phyloP scores from a whole-genome alignment of 2,329 filamentous ascomycete species.

The Escovopsis sp. region DNA sequence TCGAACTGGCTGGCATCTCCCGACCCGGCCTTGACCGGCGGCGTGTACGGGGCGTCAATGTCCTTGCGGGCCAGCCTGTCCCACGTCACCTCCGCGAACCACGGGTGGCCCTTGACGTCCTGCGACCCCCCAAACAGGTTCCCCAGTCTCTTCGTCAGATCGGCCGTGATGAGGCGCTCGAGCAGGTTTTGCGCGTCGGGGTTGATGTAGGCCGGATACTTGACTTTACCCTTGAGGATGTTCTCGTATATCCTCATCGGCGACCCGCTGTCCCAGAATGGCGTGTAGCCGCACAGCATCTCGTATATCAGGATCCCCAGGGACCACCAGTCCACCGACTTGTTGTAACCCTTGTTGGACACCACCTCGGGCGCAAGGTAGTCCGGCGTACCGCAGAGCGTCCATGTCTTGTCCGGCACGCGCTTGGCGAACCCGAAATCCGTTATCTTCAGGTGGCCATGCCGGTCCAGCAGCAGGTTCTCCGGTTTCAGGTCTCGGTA shows the following conservation, averaged over 20 bases:
- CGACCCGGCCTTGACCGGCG: constrained; percentile 82
- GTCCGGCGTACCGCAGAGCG: constrained; percentile 90
- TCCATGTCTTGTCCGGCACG: constrained; percentile 98
- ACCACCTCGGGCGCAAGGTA: constrained; percentile 96
- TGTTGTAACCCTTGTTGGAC: constrained; percentile 99
- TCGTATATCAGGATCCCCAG: constrained; percentile 97
- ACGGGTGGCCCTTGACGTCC: constrained; percentile 89
- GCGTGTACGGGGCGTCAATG: constrained; percentile 95
- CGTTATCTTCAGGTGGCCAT: constrained; percentile 91
- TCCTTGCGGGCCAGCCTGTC: constrained; percentile 87
- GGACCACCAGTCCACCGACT: constrained; percentile 99
- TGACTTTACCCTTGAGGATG: constrained; percentile 87
- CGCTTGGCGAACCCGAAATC: constrained; percentile 98
- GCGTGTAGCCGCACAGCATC: constrained; percentile 98
- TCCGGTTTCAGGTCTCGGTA: constrained; percentile 96
- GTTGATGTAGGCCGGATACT: constrained; percentile 93
- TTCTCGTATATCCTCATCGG: constrained; percentile 99
- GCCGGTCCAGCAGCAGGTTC: constrained; percentile 79
- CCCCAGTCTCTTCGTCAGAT: constrained; percentile 86
- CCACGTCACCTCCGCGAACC: constrained; percentile 98
- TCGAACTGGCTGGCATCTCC: constrained; percentile 97
- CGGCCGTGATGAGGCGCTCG: constrained; percentile 82
- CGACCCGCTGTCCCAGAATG: constrained; percentile 95
- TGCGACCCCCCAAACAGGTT: constrained; percentile 83
- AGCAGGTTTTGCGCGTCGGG: constrained; percentile 87